Base-by-base conservation (phyloP, 2,329 filamentous ascomycete species). In the Xylariaceae sp. region DNA sequence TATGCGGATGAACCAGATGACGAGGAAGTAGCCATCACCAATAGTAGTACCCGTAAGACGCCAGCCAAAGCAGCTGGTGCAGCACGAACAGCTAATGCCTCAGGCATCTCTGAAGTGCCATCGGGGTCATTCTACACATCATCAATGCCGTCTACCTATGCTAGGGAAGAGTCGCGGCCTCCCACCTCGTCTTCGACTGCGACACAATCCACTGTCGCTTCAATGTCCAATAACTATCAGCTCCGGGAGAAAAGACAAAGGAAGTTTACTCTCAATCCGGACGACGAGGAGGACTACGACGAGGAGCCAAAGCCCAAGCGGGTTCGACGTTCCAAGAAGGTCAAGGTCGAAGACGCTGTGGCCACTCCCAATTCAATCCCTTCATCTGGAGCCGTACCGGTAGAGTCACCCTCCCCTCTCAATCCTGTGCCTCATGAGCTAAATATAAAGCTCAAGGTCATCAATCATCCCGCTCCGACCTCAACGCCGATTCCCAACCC, bases 191-290 rank as follows among this genome's bases (percentile, higher is more conserved):
- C 77, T 0, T 83, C 80, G 1, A 80, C 77, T 6, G 75, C 73
- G 10, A 77, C 75, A 7, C 69, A 69, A 2, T 75, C 75, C 34
- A 80, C 78, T 1, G 70, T 68, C 4, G 76, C 77, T 47, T 81
- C 79, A 0, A 76, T 76, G 45, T 80, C 79, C 0, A 74, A 80
- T 2, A 74, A 79, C 60, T 79, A 79, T 1, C 75, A 62, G n/a
- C 60, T 82, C 55, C 73, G 80, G 4, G 77, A 79, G 28, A 82
- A 81, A 64, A 73, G 78, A 9, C 77, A 78, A 60, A 79, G 79
- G 59, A 76, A 77, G 45, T 81, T 79, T 69, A 72, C 74, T 1
- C 73, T 79, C 5, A 73, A 79, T 41, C 72, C 75, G 9, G 73
- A 75, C 42, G 22, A 28, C 7, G 75, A 70, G 1, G 69, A 68